A percentile compares a stretch with the other conserved stretches of the same genome.
Conservation (phyloP, 148 eudicot species). For the Camellia japonica region DNA sequence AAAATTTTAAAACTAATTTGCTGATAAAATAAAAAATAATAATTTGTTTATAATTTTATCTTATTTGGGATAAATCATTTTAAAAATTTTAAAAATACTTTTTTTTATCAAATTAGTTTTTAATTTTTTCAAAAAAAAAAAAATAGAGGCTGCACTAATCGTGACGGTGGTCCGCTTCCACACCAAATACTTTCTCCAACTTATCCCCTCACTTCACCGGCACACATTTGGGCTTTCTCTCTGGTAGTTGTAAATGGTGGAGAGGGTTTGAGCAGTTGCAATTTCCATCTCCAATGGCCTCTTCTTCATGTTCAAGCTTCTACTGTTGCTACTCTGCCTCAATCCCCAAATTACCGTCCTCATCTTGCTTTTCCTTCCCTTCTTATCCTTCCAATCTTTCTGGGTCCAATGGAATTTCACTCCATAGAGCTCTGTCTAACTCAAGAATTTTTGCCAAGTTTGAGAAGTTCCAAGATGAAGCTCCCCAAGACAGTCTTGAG, state of each 20-base stretch:
- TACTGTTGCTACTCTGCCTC: conserved; percentile 28
- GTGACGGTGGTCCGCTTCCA: neutral
- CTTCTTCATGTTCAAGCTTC: conserved; percentile 36
- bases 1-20: too few relatives aligned
- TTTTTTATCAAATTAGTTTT: neutral
- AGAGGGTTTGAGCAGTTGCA: conserved; percentile 9
- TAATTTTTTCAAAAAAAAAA: neutral
- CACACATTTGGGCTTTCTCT: neutral
- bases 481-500: conserved; percentile 25
- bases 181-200: conserved; percentile 11
- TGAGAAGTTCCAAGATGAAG: conserved; percentile 62
- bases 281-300: conserved; percentile 31
- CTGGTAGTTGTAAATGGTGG: neutral
- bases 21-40: too few relatives aligned
- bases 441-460: conserved; percentile 63
- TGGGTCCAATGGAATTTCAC: conserved; percentile 34
- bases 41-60: too few relatives aligned
- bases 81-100: neutral
- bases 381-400: conserved; percentile 24
- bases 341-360: conserved; percentile 37
- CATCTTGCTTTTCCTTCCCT: conserved; percentile 25
- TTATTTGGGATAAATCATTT: too few relatives aligned
- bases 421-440: conserved; percentile 27
- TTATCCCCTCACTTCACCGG: conserved; percentile 15
- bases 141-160: neutral